Percentiles rank a stretch among this genome's conserved stretches.
Evolutionary conservation across 768 basidiomycete species (phyloP).

Genomic region (Tephrocybe rancida): DNA sequence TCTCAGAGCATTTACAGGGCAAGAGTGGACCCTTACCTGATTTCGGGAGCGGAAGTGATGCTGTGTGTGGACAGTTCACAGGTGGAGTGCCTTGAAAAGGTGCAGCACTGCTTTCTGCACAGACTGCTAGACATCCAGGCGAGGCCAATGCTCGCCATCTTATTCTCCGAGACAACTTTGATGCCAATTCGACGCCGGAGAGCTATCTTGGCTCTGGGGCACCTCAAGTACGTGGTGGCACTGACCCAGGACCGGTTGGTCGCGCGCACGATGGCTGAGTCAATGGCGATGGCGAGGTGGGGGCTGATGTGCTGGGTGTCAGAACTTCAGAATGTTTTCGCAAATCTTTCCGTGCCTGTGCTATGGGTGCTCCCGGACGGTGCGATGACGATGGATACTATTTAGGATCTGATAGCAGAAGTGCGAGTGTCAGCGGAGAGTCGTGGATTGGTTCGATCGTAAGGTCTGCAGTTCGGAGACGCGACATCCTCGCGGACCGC

Average conservation of each 20-base stretch:
- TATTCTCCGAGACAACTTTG: slow-evolving; percentile 1
- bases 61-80: background rate
- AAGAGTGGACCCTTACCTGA: slow-evolving; percentile 2
- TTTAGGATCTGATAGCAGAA: background rate
- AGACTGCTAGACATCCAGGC: background rate
- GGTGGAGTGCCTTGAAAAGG: background rate
- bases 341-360: no score
- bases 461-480: background rate
- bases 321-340: background rate
- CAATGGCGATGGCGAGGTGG: background rate
- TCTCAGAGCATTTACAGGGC: slow-evolving; percentile 1
- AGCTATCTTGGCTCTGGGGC: background rate
- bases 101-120: background rate
- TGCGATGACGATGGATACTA: background rate
- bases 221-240: background rate
- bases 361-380: background rate
- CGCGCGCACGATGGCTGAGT: background rate
- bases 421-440: background rate
- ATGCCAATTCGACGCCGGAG: background rate
- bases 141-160: background rate
- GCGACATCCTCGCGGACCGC: background rate
- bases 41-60: background rate
- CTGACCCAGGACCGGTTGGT: background rate
- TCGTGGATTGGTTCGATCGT: background rate
- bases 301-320: background rate